Evolutionary conservation across 345 rosid genomes (phyloP), one percentile per base, ranked within the genome.

Genomic region (Aquilaria malaccensis): DNA sequence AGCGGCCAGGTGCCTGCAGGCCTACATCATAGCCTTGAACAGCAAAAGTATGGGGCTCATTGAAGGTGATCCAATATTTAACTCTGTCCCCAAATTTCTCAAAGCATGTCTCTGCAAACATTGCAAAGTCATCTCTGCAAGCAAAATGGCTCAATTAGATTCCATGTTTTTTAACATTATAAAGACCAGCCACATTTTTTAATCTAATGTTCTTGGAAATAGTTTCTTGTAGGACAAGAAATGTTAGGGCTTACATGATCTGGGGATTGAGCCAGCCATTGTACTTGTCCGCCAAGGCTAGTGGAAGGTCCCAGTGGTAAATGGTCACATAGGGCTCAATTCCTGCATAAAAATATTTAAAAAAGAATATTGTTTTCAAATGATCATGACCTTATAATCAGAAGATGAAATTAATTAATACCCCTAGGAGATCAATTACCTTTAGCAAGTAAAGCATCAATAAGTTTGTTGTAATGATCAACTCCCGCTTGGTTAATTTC

Each of bases 221-320:
- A 50, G 54, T 50, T 37, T 37, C 43, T 37, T 3, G 43, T 9
- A 9, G 43, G 7, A 37, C 43, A 37, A 37, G 43, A 37, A 37
- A 37, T 9, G 7, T 37, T 37, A 0, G 4, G 43, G n/a, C 33
- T 74, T 78, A 94, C 99, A 87, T 81, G 67, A 94, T 89, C 59
- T 70, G 80, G 9, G 77, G 82, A 50, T 72, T 73, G 12, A 94
- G 84, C 99, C 97, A 94, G 65, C 97, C 99, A 2, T 73, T 80
- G 76, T 94, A 94, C 60, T 64, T 71, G 55, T 94, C 91, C 22
- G 80, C 73, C 63, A 94, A 80, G 52, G 96, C 89, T 45, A 83
- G 99, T 61, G 99, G 99, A 74, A 94, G 96, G 74, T 94, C 99
- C 99, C 99, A 94, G 43, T 94, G 99, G 76, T 84, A 94, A 52